These are phyloP conservation scores for Plantago rigida DNA, from an alignment of 305 asterid genomes.

Conservation along the genomic window DNA sequence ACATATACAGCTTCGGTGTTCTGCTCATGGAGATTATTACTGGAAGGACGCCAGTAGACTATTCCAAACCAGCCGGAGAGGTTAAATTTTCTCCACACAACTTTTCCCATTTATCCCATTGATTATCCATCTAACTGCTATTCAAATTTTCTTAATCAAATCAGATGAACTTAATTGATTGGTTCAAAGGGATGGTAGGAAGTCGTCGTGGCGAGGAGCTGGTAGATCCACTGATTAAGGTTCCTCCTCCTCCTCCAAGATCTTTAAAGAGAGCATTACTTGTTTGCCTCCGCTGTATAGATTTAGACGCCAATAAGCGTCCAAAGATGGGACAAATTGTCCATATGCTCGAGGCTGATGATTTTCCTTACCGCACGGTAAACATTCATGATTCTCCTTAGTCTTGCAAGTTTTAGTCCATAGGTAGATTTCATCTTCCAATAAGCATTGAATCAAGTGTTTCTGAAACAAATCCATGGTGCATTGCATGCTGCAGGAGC, in stretches of 20 bases:
- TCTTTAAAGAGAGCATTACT: slow-evolving; percentile 64
- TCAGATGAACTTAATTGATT: slow-evolving; percentile 90
- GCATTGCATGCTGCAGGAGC: slow-evolving; percentile 39
- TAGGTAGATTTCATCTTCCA: too few species aligned
- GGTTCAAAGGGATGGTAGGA: slow-evolving; percentile 90
- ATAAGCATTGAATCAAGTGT: too few species aligned
- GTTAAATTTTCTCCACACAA: slow-evolving; percentile 30
- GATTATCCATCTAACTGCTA: slow-evolving; percentile 1
- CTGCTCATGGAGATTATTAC: slow-evolving; percentile 83
- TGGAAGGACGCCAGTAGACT: slow-evolving; percentile 89
- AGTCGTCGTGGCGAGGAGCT: slow-evolving; percentile 73
- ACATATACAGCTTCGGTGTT: slow-evolving; percentile 88
- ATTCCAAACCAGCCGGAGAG: slow-evolving; percentile 79
- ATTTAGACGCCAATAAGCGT: slow-evolving; percentile 78
- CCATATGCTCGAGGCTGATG: slow-evolving; percentile 98
- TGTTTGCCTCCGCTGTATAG: slow-evolving; percentile 85
- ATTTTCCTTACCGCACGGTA: slow-evolving; percentile 71
- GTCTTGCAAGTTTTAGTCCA: slow-evolving; percentile 17
- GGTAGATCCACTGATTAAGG: slow-evolving; percentile 61
- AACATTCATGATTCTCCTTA: slow-evolving; percentile 26
- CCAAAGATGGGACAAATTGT: slow-evolving; percentile 97
- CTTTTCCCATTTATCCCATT: neutral
- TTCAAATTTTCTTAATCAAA: neutral
- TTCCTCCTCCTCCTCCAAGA: slow-evolving; percentile 54
- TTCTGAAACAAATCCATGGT: too few species aligned